Percentiles rank a stretch among this genome's conserved stretches.
phyloP scores from a whole-genome alignment of 1,139 yeast species.

The Candida frijolesensis region DNA sequence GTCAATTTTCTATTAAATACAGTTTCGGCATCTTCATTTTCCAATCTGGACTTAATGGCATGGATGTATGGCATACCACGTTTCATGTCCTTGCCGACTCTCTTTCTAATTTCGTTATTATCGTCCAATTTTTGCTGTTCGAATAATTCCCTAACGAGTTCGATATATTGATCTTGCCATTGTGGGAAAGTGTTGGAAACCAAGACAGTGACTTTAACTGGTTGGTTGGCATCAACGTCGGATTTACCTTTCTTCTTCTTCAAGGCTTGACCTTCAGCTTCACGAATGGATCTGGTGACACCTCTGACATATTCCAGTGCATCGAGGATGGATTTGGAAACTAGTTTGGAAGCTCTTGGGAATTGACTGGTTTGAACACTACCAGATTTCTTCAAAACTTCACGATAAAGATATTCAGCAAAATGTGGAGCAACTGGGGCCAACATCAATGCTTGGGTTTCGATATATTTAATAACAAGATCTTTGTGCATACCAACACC shows the following conservation, averaged over 20 bases:
- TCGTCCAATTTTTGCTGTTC: slow-evolving; percentile 64
- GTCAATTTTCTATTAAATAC: slow-evolving; percentile 88
- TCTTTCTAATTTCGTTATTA: slow-evolving; percentile 59
- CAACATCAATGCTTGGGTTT: slow-evolving; percentile 77
- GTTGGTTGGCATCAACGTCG: slow-evolving; percentile 70
- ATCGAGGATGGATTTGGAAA: slow-evolving; percentile 62
- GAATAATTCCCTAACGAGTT: slow-evolving; percentile 77
- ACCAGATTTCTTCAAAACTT: slow-evolving; percentile 60
- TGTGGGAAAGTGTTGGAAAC: slow-evolving; percentile 87
- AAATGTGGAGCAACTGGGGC: slow-evolving; percentile 97
- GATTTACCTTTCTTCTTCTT: slow-evolving; percentile 90
- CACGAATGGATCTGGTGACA: slow-evolving; percentile 83
- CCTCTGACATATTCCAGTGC: slow-evolving; percentile 78
- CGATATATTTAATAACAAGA: slow-evolving; percentile 78
- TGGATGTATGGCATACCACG: slow-evolving; percentile 98
- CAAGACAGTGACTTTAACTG: slow-evolving; percentile 71
- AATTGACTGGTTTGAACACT: slow-evolving; percentile 75
- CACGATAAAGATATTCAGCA: slow-evolving; percentile 86
- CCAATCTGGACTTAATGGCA: slow-evolving; percentile 75
- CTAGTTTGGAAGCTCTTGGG: slow-evolving; percentile 73
- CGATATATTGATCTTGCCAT: slow-evolving; percentile 92
- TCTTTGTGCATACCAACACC: slow-evolving; percentile 76
- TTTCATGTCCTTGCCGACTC: slow-evolving; percentile 80
- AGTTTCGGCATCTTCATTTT: slow-evolving; percentile 64
- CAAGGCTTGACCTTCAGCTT: slow-evolving; percentile 82